phyloP scores from a whole-genome alignment of 2,329 filamentous ascomycete genomes.

The Ascosphaera acerosa region DNA sequence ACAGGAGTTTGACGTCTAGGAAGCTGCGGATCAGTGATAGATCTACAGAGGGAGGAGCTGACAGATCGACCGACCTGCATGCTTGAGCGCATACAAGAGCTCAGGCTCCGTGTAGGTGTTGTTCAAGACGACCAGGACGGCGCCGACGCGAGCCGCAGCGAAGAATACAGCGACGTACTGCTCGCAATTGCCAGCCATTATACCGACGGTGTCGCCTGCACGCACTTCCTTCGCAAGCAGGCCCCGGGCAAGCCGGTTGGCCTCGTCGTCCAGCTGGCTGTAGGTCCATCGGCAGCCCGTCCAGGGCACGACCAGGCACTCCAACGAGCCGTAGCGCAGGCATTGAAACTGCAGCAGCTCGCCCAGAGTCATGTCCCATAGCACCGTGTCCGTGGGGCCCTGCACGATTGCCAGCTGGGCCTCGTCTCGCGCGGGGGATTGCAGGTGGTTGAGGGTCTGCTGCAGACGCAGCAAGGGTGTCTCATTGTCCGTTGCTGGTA shows the following conservation, averaged over 20 bases:
- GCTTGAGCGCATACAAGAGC: constrained; percentile 42
- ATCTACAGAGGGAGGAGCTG: neutral
- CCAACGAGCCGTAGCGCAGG: constrained; percentile 35
- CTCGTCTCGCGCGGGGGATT: constrained; percentile 5
- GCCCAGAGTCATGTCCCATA: constrained; percentile 45
- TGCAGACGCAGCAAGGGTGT: constrained; percentile 6
- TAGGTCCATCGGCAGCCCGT: constrained; percentile 51
- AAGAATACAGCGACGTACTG: constrained; percentile 43
- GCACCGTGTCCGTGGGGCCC: constrained; percentile 40
- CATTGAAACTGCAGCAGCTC: constrained; percentile 49
- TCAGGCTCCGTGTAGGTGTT: constrained; percentile 58
- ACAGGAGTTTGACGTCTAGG: constrained; percentile 43
- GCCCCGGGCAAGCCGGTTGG: constrained; percentile 35
- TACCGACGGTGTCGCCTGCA: constrained; percentile 43
- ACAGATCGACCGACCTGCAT: constrained; percentile 29
- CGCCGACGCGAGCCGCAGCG: constrained; percentile 38
- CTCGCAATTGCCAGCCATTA: constrained; percentile 42
- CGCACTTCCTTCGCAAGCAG: constrained; percentile 40
- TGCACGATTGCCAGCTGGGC: constrained; percentile 31
- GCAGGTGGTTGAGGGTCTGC: constrained; percentile 7
- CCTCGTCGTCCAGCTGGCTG: constrained; percentile 36
- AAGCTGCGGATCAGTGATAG: no score
- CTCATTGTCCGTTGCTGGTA: constrained; percentile 3
- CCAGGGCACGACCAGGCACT: constrained; percentile 52
- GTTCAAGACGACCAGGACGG: constrained; percentile 51